Evolutionary conservation across 352 stramenopile genomes (phyloP), one percentile per base, ranked within the genome.

Genomic region (Phytopythium vexans): DNA sequence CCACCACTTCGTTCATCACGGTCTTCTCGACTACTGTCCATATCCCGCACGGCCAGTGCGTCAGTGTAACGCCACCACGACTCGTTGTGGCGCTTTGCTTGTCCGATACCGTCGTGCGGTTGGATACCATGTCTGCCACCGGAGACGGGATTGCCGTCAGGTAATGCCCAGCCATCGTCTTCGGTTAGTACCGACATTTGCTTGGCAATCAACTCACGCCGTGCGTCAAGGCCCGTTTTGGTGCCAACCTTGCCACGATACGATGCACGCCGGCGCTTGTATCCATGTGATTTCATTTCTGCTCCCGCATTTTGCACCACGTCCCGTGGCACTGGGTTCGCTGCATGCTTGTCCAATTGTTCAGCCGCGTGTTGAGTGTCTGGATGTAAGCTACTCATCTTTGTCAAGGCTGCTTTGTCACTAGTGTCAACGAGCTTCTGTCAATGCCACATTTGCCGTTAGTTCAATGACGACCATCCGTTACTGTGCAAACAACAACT

Each of bases 131-230:
- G 38, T 11, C 21, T 38, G 14, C 10, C 50, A 9, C 21, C n/a
- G 10, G 12, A 16, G 10, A 43, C 39, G n/a, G 12, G 39, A 15
- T 15, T 6, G 21, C 2, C 21, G 2, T 27, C 21, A 27, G 21
- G 21, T 27, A 27, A 27, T 27, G 21, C 21, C 21, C 21, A 27
- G 2, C 10, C 39, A 6, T 43, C 39, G 6, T 74, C 68, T 38
- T 80, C 39, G 53, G 71, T 79, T 27, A 89, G 65, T 0, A 60
- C 65, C 31, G 77, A 43, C 78, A 91, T 91, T 46, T 86, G 74
- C 41, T 77, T 85, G 4, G 68, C 60, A 8, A 91, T 75, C 54
- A 91, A 59, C 48, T 89, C 78, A 16, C 77, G 74, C n/a, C 84
- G 66, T 36, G 71, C 61, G 8, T 62, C 59, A 6, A 65, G 64